A percentile compares a stretch with the other conserved stretches of the same genome.
Conservation (phyloP, 2,329 filamentous ascomycete genomes). For the Penicillium sp. region DNA sequence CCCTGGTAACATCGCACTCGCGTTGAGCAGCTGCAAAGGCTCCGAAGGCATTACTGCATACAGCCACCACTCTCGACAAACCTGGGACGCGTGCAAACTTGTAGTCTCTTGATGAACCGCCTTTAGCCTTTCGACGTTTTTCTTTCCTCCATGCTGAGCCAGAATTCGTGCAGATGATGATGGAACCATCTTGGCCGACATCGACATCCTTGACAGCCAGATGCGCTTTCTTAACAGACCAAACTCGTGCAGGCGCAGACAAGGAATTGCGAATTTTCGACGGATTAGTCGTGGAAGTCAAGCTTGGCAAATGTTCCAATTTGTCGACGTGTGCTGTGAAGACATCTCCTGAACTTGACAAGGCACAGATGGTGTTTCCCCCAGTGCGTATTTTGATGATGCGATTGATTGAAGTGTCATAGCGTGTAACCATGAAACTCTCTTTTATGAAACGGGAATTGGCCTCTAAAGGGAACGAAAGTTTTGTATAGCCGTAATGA, state of each 20-base stretch:
- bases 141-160: slow-evolving; percentile 92
- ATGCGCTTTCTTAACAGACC: slow-evolving; percentile 83
- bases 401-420: slow-evolving; percentile 68
- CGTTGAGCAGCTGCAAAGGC: slow-evolving; percentile 86
- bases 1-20: slow-evolving; percentile 80
- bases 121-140: slow-evolving; percentile 79
- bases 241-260: slow-evolving; percentile 78
- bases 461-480: slow-evolving; percentile 79
- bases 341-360: slow-evolving; percentile 83
- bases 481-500: slow-evolving; percentile 92
- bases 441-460: slow-evolving; percentile 71
- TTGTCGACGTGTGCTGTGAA: slow-evolving; percentile 82
- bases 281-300: slow-evolving; percentile 86
- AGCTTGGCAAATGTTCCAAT: slow-evolving; percentile 63
- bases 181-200: slow-evolving; percentile 89
- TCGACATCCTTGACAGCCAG: slow-evolving; percentile 85
- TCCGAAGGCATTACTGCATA: slow-evolving; percentile 86
- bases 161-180: slow-evolving; percentile 90
- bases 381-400: slow-evolving; percentile 81
- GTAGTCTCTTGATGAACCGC: slow-evolving; percentile 79
- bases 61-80: slow-evolving; percentile 80
- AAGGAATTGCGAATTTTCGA: slow-evolving; percentile 85
- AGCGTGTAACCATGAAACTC: slow-evolving; percentile 68
- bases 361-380: slow-evolving; percentile 87
- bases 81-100: slow-evolving; percentile 93